Percentiles rank a stretch among this genome's conserved stretches.
Evolutionary conservation across 169 alveolate species (phyloP).

Genomic region (Eimeria tenella): DNA sequence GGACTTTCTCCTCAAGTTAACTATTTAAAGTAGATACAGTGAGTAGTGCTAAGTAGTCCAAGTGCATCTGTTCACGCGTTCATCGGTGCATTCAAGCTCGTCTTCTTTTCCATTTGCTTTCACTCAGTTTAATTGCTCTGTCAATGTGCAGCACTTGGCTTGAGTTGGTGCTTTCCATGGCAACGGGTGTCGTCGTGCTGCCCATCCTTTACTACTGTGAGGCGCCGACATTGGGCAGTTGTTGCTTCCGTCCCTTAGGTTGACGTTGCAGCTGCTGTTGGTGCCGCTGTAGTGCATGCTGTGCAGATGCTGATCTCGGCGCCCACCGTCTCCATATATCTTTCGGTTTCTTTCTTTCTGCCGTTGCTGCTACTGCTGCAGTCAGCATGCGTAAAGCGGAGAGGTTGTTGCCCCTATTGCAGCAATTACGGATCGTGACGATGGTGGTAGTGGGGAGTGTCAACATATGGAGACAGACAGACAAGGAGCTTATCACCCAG

Average conservation of each 20-base stretch:
- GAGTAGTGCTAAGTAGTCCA: too few relatives aligned
- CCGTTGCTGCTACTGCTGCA: slow-evolving; percentile 16
- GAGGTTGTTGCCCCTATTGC: slow-evolving; percentile 11
- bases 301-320: background rate
- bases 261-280: background rate
- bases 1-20: too few relatives aligned
- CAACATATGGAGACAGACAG: slow-evolving; percentile 92
- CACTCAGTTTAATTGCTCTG: background rate
- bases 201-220: slow-evolving; percentile 60
- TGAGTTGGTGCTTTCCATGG: slow-evolving; percentile 36
- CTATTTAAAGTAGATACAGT: too few relatives aligned
- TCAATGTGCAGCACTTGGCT: slow-evolving; percentile 22
- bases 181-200: slow-evolving; percentile 31
- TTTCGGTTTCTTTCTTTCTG: background rate
- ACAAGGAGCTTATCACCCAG: slow-evolving; percentile 89
- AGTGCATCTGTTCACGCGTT: too few relatives aligned
- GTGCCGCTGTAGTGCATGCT: background rate
- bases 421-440: slow-evolving; percentile 55
- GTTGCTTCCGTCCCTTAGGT: background rate
- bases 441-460: slow-evolving; percentile 80
- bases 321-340: background rate
- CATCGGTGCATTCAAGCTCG: too few relatives aligned
- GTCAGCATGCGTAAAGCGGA: slow-evolving; percentile 72
- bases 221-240: background rate
- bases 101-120: background rate